Conservation (phyloP, 2,329 filamentous ascomycete species). For the Colletotrichum brevisporum region DNA sequence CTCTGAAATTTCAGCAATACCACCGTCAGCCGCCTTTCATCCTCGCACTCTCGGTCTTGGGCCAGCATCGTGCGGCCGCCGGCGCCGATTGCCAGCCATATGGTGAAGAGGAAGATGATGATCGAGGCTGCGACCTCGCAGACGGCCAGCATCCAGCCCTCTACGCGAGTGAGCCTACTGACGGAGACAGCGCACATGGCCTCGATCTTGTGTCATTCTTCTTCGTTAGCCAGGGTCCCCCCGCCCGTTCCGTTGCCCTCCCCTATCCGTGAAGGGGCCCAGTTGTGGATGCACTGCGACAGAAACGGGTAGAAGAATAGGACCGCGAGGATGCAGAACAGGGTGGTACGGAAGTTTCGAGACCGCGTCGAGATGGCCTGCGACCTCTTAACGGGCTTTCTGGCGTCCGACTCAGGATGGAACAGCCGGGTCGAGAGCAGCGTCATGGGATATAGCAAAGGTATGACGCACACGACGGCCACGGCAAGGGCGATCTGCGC, state of each 20-base stretch:
- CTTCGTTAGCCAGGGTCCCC: not conserved
- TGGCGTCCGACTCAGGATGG: not conserved
- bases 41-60: slow-evolving; percentile 3
- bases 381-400: no score
- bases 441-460: slow-evolving; percentile 43
- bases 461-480: slow-evolving; percentile 44
- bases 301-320: slow-evolving; percentile 46
- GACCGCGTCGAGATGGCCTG: not conserved
- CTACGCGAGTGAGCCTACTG: not conserved
- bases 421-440: slow-evolving; percentile 16
- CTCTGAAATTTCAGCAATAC: not conserved
- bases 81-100: not conserved
- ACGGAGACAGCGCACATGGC: not conserved
- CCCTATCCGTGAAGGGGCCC: slow-evolving; percentile 38
- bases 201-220: not conserved
- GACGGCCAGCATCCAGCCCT: not conserved
- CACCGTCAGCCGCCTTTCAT: not conserved
- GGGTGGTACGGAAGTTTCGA: not conserved
- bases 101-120: slow-evolving; percentile 8
- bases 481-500: slow-evolving; percentile 42
- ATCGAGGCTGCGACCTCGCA: slow-evolving; percentile 8
- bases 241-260: slow-evolving; percentile 14
- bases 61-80: not conserved
- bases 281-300: slow-evolving; percentile 44
- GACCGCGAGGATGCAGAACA: slow-evolving; percentile 17